Evolutionary conservation across 108 stramenopile species (phyloP).

Genomic region (Skeletonema costatum): DNA sequence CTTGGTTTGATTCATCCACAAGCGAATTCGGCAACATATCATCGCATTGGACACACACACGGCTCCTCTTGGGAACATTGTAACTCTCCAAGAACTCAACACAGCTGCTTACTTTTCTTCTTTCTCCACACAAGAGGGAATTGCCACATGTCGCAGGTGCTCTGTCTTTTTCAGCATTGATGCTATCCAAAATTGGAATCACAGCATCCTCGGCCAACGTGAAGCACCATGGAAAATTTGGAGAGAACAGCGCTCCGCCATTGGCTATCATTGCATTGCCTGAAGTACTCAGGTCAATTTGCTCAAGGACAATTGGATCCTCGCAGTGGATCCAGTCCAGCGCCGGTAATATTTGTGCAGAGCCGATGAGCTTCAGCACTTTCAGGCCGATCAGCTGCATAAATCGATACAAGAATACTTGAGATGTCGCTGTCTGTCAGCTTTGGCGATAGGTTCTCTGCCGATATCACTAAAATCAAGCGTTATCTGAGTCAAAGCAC

Average conservation of each 20-base stretch:
- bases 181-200: constrained; percentile 24
- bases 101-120: background rate
- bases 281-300: background rate
- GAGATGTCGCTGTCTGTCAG: background rate
- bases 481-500: background rate
- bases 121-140: constrained; percentile 21
- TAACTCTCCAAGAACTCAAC: constrained; percentile 5
- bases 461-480: background rate
- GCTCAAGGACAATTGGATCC: background rate
- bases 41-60: background rate
- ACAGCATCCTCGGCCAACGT: background rate
- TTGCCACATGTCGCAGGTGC: constrained; percentile 13
- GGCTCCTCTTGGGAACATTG: background rate
- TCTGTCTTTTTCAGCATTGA: constrained; percentile 6
- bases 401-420: background rate
- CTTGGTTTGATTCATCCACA: background rate
- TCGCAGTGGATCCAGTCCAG: background rate
- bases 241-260: background rate
- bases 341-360: background rate
- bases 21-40: background rate
- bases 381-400: background rate
- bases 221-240: background rate
- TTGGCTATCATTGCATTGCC: background rate
- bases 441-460: background rate
- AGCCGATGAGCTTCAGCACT: background rate